Percentiles rank a stretch among this genome's conserved stretches.
These are phyloP conservation scores for Backusella mclennaniae DNA, from an alignment of 192 early-diverging fungal genomes.

Conservation along the genomic window DNA sequence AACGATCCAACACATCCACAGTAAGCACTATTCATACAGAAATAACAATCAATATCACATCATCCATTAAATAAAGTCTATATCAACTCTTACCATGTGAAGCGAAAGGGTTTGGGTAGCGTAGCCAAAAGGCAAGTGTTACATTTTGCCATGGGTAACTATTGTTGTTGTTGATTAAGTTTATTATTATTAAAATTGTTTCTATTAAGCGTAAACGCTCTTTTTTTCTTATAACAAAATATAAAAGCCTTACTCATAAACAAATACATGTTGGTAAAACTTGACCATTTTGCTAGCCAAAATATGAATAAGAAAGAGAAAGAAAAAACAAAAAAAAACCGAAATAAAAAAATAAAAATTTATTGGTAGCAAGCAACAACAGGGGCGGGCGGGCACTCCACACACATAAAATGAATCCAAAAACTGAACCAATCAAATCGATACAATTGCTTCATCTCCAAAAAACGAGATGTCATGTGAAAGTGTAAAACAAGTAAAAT, in stretches of 20 bases:
- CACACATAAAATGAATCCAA: neutral
- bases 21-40: constrained; percentile 58
- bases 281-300: constrained; percentile 64
- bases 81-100: constrained; percentile 55
- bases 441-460: neutral
- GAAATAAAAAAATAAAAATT: neutral
- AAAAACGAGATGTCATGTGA: neutral
- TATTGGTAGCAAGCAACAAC: neutral
- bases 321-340: neutral
- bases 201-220: too few relatives aligned
- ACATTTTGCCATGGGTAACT: constrained; percentile 77
- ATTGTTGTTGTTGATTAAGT: neutral
- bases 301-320: constrained; percentile 6
- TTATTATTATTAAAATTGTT: neutral
- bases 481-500: neutral
- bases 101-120: constrained; percentile 98
- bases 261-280: constrained; percentile 75
- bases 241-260: constrained; percentile 63
- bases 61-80: neutral
- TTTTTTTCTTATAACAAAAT: neutral
- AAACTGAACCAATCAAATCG: neutral
- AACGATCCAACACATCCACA: constrained; percentile 89
- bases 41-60: neutral
- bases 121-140: constrained; percentile 86
- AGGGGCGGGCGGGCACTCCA: neutral